These are phyloP conservation scores for Sistotremastrum suecicum DNA, from an alignment of 768 basidiomycete genomes.

Conservation along the genomic window DNA sequence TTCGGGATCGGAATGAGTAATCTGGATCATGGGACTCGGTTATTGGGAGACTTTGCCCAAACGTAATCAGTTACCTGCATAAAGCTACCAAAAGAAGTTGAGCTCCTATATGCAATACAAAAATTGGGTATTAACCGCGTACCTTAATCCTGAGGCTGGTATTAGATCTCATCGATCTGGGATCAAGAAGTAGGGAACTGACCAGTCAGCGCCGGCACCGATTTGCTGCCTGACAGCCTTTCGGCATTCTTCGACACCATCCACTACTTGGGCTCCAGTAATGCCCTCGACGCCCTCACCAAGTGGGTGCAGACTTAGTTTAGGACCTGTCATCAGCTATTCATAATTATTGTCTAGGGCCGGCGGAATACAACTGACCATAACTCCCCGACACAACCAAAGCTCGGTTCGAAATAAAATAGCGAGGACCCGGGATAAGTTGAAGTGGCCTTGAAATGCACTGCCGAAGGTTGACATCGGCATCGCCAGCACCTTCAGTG, in stretches of 20 bases:
- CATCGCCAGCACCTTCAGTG: constrained; percentile 53
- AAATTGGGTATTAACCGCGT: too few relatives aligned
- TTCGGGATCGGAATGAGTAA: constrained; percentile 36
- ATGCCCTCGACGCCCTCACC: constrained; percentile 41
- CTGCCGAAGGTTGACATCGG: constrained; percentile 42
- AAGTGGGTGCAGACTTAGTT: constrained; percentile 28
- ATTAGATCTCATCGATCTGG: neutral
- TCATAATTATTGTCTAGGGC: neutral
- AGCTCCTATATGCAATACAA: too few relatives aligned
- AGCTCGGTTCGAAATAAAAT: constrained; percentile 45
- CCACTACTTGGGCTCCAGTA: constrained; percentile 42
- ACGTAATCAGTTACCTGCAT: constrained; percentile 26
- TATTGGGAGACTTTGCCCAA: neutral
- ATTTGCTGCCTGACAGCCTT: constrained; percentile 45
- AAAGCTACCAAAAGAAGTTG: constrained; percentile 23
- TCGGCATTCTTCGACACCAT: constrained; percentile 41
- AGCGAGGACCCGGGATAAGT: constrained; percentile 45
- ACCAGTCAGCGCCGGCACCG: constrained; percentile 54
- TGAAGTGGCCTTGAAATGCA: constrained; percentile 34
- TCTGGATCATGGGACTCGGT: constrained; percentile 19
- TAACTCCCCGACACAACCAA: constrained; percentile 50
- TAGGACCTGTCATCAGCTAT: constrained; percentile 30
- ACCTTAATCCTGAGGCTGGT: neutral
- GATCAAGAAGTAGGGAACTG: constrained; percentile 1
- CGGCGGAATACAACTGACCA: constrained; percentile 21